Evolutionary conservation across 805 yeast genomes (phyloP).

Genomic region (Candida boleticola): DNA sequence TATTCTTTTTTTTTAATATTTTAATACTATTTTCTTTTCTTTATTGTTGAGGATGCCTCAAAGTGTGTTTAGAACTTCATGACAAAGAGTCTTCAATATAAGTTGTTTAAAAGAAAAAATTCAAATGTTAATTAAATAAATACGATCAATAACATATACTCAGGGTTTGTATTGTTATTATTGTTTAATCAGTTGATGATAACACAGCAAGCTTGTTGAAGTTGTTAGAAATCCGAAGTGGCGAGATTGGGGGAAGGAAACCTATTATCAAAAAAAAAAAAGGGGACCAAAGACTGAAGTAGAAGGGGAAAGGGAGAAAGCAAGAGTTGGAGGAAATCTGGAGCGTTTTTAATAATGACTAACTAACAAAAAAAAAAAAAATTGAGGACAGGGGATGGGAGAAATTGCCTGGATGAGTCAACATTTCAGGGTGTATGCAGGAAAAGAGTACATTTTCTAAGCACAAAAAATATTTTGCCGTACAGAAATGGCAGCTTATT

Average conservation of each 20-base stretch:
- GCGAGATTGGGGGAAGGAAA: background rate
- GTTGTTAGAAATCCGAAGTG: background rate
- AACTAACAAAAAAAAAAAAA: too few relatives aligned
- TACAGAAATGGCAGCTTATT: too few relatives aligned
- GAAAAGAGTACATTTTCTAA: too few relatives aligned
- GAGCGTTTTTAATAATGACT: background rate
- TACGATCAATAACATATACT: background rate
- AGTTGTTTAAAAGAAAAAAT: background rate
- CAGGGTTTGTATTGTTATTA: background rate
- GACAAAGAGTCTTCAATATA: background rate
- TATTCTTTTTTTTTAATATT: background rate
- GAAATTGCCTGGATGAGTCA: background rate
- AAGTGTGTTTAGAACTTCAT: conserved; percentile 1
- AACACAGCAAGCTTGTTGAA: background rate
- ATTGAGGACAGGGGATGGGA: background rate
- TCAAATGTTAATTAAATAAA: background rate
- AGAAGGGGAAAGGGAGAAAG: background rate
- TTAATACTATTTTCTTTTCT: background rate
- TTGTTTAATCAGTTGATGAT: conserved; percentile 2
- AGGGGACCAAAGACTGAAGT: background rate
- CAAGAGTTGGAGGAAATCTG: background rate
- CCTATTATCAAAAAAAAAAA: too few relatives aligned
- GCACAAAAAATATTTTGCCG: too few relatives aligned
- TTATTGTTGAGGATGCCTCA: background rate
- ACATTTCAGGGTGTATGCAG: background rate